phyloP scores from a whole-genome alignment of 768 basidiomycete genomes.

The Filobasidium wieringae region DNA sequence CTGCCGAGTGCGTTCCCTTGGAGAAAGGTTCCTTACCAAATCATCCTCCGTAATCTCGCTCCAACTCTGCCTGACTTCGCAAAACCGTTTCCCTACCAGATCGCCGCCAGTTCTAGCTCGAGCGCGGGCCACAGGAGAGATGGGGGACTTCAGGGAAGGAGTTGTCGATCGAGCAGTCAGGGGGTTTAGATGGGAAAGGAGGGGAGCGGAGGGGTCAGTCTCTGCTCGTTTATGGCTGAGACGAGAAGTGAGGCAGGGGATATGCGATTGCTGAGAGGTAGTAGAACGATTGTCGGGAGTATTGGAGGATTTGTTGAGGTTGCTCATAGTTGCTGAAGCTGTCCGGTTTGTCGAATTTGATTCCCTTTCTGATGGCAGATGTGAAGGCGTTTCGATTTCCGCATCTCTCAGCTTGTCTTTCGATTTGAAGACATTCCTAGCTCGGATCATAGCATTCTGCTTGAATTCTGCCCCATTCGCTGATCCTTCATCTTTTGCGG shows the following conservation, averaged over 20 bases:
- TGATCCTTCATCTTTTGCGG: neutral
- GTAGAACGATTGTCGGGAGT: neutral
- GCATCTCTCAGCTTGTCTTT: neutral
- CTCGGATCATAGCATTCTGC: neutral
- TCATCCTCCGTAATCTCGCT: conserved; percentile 90
- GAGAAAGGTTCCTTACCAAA: conserved; percentile 81
- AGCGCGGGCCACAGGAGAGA: no score
- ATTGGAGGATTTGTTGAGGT: no score
- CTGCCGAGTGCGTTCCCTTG: conserved; percentile 84
- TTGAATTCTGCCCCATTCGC: neutral
- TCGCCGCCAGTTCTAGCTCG: neutral
- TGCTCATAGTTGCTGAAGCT: no score
- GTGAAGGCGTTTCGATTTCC: neutral
- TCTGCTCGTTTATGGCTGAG: neutral
- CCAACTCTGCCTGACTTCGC: conserved; percentile 46
- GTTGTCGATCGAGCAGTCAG: neutral
- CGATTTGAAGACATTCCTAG: neutral
- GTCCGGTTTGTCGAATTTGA: no score
- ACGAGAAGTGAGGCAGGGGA: neutral
- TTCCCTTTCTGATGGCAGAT: neutral
- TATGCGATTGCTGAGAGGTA: neutral
- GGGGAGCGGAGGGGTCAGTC: neutral
- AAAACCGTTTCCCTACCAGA: neutral
- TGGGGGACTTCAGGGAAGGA: no score
- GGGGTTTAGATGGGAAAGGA: neutral